Conservation (phyloP, 108 stramenopile genomes). For the Mayamaea pseudoterrestris region DNA sequence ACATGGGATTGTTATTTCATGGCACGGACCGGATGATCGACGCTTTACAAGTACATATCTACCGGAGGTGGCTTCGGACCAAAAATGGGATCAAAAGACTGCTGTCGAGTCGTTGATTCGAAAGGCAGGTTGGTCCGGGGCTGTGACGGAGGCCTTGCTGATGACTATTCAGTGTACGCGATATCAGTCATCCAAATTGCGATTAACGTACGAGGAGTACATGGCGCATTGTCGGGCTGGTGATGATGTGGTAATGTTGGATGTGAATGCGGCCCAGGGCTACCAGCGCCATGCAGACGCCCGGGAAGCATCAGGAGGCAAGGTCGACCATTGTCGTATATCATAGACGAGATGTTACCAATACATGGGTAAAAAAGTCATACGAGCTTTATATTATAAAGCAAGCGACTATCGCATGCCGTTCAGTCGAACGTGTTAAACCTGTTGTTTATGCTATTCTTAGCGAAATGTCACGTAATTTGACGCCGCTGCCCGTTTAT, state of each 20-base stretch:
- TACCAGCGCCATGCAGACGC: no score
- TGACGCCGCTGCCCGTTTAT: no score
- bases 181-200: constrained; percentile 62
- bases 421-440: no score
- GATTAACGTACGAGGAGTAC: constrained; percentile 48
- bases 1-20: constrained; percentile 62
- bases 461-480: no score
- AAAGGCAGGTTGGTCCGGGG: constrained; percentile 58
- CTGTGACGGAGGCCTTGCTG: constrained; percentile 22
- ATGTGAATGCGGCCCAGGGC: no score
- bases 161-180: constrained; percentile 41
- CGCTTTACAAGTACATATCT: constrained; percentile 52
- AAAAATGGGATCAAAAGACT: constrained; percentile 43
- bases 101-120: constrained; percentile 42
- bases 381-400: no score
- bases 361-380: no score
- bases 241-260: not conserved
- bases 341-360: no score
- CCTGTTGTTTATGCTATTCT: no score
- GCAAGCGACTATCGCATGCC: no score
- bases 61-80: constrained; percentile 65
- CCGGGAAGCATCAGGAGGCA: no score
- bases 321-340: no score
- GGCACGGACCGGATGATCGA: not conserved
- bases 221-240: constrained; percentile 10